Conservation (phyloP, 768 basidiomycete genomes). For the Lactifluus piperatus region DNA sequence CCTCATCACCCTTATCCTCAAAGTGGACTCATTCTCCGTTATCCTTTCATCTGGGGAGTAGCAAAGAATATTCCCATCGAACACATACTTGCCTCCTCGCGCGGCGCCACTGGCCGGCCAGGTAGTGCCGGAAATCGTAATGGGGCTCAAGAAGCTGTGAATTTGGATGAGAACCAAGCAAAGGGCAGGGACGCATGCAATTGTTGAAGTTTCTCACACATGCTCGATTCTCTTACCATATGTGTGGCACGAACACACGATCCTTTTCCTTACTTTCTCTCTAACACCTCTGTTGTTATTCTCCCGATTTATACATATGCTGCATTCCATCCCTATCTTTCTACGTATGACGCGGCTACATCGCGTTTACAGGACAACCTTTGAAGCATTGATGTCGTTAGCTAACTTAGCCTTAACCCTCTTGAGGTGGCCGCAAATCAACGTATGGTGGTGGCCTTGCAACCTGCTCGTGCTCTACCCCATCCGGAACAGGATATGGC, state of each 20-base stretch:
- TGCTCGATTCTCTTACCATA: background rate
- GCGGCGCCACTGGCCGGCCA: slow-evolving; percentile 54
- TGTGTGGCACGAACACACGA: background rate
- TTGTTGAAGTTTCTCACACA: slow-evolving; percentile 41
- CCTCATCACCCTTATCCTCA: background rate
- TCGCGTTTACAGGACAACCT: slow-evolving; percentile 14
- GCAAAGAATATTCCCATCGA: slow-evolving; percentile 90
- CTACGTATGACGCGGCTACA: slow-evolving; percentile 23
- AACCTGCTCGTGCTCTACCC: slow-evolving; percentile 26
- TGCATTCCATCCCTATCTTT: slow-evolving; percentile 15
- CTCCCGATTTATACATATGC: slow-evolving; percentile 21
- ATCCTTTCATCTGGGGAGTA: slow-evolving; percentile 22
- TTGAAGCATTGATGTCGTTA: slow-evolving; percentile 18
- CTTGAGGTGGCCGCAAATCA: slow-evolving; percentile 25
- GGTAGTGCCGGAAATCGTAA: slow-evolving; percentile 46
- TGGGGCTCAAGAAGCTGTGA: slow-evolving; percentile 50
- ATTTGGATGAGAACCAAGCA: slow-evolving; percentile 54
- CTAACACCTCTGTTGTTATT: slow-evolving; percentile 15
- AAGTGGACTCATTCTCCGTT: background rate
- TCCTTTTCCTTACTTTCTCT: background rate
- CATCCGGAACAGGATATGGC: slow-evolving; percentile 58
- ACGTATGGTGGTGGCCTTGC: slow-evolving; percentile 32
- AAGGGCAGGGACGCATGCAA: slow-evolving; percentile 75
- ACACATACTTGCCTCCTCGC: slow-evolving; percentile 80
- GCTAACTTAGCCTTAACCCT: slow-evolving; percentile 13